Percentiles rank a stretch among this genome's conserved stretches.
phyloP scores from a whole-genome alignment of 2,329 filamentous ascomycete species.

The Aquanectria penicillioides region DNA sequence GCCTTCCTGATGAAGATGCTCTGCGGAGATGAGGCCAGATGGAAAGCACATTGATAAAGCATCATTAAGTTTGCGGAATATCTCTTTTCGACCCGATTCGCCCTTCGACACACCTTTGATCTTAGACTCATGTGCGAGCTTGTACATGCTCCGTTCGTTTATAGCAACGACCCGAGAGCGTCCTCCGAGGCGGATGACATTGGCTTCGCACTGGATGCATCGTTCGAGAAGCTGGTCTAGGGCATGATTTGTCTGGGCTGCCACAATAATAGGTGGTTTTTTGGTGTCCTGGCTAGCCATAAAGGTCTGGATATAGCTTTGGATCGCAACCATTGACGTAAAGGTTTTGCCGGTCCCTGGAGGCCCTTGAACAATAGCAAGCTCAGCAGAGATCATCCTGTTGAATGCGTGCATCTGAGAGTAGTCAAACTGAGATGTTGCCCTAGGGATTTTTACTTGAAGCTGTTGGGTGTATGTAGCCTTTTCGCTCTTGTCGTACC shows the following conservation, averaged over 20 bases:
- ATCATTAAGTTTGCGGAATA: slow-evolving; percentile 19
- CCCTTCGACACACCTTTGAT: slow-evolving; percentile 10
- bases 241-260: slow-evolving; percentile 91
- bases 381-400: slow-evolving; percentile 74
- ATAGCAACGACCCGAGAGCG: slow-evolving; percentile 74
- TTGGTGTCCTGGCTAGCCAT: slow-evolving; percentile 51
- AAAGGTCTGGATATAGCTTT: slow-evolving; percentile 60
- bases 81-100: slow-evolving; percentile 21
- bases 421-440: slow-evolving; percentile 63
- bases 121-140: slow-evolving; percentile 57
- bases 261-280: slow-evolving; percentile 72
- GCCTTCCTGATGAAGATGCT: slow-evolving; percentile 61
- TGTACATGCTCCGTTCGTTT: slow-evolving; percentile 72
- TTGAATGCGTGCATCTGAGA: slow-evolving; percentile 77
- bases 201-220: slow-evolving; percentile 61
- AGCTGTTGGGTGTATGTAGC: slow-evolving; percentile 44
- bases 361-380: slow-evolving; percentile 86
- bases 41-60: slow-evolving; percentile 44
- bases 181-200: slow-evolving; percentile 71
- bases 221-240: slow-evolving; percentile 82
- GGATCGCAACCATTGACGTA: slow-evolving; percentile 77
- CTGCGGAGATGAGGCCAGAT: slow-evolving; percentile 60
- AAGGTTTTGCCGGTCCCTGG: slow-evolving; percentile 82
- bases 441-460: not conserved
- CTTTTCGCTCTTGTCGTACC: slow-evolving; percentile 46